Base-by-base conservation (phyloP, 2,329 filamentous ascomycete genomes). In the Chaetomium sp. region DNA sequence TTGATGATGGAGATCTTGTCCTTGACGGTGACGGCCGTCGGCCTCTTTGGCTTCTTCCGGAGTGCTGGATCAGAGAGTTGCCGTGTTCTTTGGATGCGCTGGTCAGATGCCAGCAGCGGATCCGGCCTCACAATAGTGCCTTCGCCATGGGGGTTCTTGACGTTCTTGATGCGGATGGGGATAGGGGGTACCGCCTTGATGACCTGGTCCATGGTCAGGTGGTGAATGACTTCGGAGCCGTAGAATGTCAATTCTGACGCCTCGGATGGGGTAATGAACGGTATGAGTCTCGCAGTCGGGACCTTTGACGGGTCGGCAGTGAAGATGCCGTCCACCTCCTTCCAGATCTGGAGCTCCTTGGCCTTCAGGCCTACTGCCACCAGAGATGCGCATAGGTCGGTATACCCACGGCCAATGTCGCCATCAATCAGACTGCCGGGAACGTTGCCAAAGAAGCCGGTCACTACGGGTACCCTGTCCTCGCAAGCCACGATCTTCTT, bases 201-300 rank as follows among this genome's bases (percentile, higher is more conserved):
- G 69, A 90, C 88, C 78, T 98, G 95, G 79, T 98, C 94, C 93
- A 99, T 98, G 72, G 95, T 99, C 75, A 97, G 90, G 70, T 97
- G 95, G 76, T 99, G 95, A 71, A 99, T 99, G 74, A 99, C 95
- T 77, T 99, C 95, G 67, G 93, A 93, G 67, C 91, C 91, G 75
- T 94, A 95, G 74, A 94, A 95, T 1, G 95, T 98, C 80, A 99
- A 82, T 78, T 99, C 95, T 13, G 95, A 94, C 1, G 95, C 95
- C 78, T 99, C 95, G 10, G 92, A 90, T 0, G 95, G 95, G 3
- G 94, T 97, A 75, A 99, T 97, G 61, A 89, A 89, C 12, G 89
- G 80, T 53, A 99, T 84, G n/a, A 99, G 83, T 55, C 90, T 85
- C n/a, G 95, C 96, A 0, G 94, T 98, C 3, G 94, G 93, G 47